Evolutionary conservation across 1,139 yeast species (phyloP).

Genomic region (Hemisphaericaspora subhashii): DNA sequence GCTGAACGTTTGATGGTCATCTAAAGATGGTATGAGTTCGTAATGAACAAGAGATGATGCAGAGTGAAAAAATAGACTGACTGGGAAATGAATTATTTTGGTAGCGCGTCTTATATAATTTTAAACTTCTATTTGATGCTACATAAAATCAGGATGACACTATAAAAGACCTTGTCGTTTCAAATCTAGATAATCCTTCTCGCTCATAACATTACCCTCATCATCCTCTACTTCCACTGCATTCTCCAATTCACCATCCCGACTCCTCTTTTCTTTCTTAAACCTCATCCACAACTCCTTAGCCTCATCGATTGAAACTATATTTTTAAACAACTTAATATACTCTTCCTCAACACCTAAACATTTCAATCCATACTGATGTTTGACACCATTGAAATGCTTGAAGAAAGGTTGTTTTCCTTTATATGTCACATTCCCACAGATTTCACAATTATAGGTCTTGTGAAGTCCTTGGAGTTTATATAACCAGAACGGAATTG

Average conservation of each 20-base stretch:
- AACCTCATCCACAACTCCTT: conserved; percentile 52
- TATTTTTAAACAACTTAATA: conserved; percentile 55
- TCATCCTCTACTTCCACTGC: conserved; percentile 85
- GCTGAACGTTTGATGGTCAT: background rate
- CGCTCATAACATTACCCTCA: conserved; percentile 90
- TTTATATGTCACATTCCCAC: conserved; percentile 73
- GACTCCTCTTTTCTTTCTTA: conserved; percentile 36
- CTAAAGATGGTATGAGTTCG: too few species aligned
- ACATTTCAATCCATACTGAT: conserved; percentile 70
- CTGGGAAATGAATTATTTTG: background rate
- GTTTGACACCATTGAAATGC: conserved; percentile 73
- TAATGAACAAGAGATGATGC: too few species aligned
- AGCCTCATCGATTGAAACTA: conserved; percentile 71
- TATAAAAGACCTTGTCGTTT: conserved; percentile 76
- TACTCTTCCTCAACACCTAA: conserved; percentile 61
- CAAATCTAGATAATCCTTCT: conserved; percentile 76
- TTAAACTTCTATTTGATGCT: background rate
- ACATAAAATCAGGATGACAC: background rate
- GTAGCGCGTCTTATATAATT: background rate
- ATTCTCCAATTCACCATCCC: conserved; percentile 49
- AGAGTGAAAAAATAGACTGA: background rate
- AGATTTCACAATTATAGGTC: conserved; percentile 77
- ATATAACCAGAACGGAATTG: conserved; percentile 92
- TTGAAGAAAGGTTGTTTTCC: conserved; percentile 73
- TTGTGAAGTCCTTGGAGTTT: conserved; percentile 84